These are phyloP conservation scores for Beauveria rudraprayagi DNA, from an alignment of 2,329 filamentous ascomycete species.

Conservation along the genomic window DNA sequence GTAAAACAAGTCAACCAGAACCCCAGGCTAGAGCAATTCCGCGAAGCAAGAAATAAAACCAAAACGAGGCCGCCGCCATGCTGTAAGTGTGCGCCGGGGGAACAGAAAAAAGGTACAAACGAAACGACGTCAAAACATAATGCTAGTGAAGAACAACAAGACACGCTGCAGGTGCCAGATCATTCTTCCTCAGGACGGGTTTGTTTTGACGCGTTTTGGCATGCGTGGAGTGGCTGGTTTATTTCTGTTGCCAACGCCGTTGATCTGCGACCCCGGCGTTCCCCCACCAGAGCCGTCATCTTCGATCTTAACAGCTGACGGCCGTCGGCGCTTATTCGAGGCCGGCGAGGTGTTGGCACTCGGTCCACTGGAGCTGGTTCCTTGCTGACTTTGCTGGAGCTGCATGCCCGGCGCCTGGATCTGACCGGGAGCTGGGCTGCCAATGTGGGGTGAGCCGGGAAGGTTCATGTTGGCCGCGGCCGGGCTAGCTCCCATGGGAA, in stretches of 20 bases:
- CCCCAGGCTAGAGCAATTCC: constrained; percentile 5
- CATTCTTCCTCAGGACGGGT: constrained; percentile 24
- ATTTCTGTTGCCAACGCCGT: constrained; percentile 40
- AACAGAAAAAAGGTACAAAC: not conserved
- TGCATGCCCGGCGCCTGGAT: constrained; percentile 61
- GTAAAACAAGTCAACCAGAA: constrained; percentile 4
- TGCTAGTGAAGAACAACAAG: not conserved
- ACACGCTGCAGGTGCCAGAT: constrained; percentile 4
- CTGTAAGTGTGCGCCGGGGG: constrained; percentile 1
- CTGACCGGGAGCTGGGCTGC: constrained; percentile 51
- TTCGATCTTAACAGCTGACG: constrained; percentile 50
- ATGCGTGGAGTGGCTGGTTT: constrained; percentile 51
- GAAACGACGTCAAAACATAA: constrained; percentile 3
- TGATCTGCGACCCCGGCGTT: constrained; percentile 41
- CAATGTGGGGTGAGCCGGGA: constrained; percentile 52
- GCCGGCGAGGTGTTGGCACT: constrained; percentile 60
- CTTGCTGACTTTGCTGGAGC: constrained; percentile 60
- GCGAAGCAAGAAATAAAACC: not conserved
- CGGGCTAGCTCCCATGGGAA: constrained; percentile 52
- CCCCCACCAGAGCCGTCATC: constrained; percentile 44
- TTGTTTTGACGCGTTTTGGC: constrained; percentile 46
- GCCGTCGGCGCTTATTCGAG: constrained; percentile 50
- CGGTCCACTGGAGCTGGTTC: constrained; percentile 56
- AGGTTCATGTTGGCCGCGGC: constrained; percentile 52
- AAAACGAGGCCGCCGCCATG: constrained; percentile 8